Conservation (phyloP, 2,329 filamentous ascomycete species). For the Botrytis paeoniae region DNA sequence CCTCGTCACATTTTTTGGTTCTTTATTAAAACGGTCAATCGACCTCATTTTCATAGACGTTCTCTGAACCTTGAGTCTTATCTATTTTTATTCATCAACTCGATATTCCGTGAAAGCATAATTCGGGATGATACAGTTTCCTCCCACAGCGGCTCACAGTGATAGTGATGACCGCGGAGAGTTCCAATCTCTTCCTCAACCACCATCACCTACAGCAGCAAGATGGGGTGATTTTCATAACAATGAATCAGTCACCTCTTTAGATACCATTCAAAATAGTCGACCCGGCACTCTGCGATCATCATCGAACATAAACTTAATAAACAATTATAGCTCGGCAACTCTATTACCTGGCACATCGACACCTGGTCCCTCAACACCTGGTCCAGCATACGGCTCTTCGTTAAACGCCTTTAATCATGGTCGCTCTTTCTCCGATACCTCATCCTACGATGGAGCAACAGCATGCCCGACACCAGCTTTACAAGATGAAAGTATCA, state of each 20-base stretch:
- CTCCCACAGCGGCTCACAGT: constrained; percentile 7
- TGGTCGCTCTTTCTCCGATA: constrained; percentile 15
- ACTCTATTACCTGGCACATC: constrained; percentile 9
- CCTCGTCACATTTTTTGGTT: not conserved
- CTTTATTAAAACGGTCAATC: not conserved
- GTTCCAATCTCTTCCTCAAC: constrained; percentile 12
- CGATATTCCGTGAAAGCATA: not conserved
- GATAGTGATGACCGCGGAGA: constrained; percentile 10
- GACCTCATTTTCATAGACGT: not conserved
- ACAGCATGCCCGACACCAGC: constrained; percentile 14
- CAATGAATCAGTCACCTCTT: constrained; percentile 7
- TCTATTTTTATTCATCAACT: not conserved
- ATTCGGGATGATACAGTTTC: constrained; percentile 16
- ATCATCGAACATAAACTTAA: constrained; percentile 3
- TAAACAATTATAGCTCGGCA: constrained; percentile 15
- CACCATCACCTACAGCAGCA: not conserved
- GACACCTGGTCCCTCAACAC: not conserved
- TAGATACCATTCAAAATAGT: constrained; percentile 3
- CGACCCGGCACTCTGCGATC: not conserved
- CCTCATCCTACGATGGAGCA: constrained; percentile 14
- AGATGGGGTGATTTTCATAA: not conserved
- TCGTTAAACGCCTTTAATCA: not conserved
- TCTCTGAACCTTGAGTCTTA: not conserved
- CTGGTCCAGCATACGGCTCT: not conserved
- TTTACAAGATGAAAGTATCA: constrained; percentile 4